Evolutionary conservation across 495 filamentous ascomycete species (phyloP).

Genomic region (Talaromyces proteolyticus): DNA sequence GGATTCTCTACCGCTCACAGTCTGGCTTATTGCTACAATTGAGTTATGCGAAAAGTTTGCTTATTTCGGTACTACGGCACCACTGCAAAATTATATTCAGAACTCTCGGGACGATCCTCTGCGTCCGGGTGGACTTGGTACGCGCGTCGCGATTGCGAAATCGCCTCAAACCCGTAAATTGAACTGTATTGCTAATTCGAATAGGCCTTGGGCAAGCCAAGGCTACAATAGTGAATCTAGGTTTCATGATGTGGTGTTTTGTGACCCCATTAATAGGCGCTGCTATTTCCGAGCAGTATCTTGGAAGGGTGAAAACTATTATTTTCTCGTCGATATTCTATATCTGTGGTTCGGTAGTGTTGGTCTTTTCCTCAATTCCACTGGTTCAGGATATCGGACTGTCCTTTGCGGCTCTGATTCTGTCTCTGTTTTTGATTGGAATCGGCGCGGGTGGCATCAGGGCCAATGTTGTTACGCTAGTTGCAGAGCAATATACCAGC

Average conservation of each 20-base stretch:
- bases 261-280: slow-evolving; percentile 63
- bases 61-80: slow-evolving; percentile 49
- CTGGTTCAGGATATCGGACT: slow-evolving; percentile 32
- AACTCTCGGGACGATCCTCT: slow-evolving; percentile 2
- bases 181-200: slow-evolving; percentile 15
- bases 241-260: slow-evolving; percentile 69
- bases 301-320: slow-evolving; percentile 69
- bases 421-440: slow-evolving; percentile 53
- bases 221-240: slow-evolving; percentile 49
- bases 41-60: slow-evolving; percentile 64
- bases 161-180: too few species aligned
- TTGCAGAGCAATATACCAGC: slow-evolving; percentile 41
- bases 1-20: slow-evolving; percentile 47
- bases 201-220: slow-evolving; percentile 47
- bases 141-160: too few species aligned
- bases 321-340: slow-evolving; percentile 42
- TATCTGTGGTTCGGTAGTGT: slow-evolving; percentile 54
- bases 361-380: slow-evolving; percentile 51
- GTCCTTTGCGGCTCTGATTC: slow-evolving; percentile 42
- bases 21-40: slow-evolving; percentile 55
- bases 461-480: slow-evolving; percentile 58
- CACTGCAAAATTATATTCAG: slow-evolving; percentile 7
- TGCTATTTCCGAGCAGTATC: slow-evolving; percentile 66
- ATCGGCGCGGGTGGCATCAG: slow-evolving; percentile 53
- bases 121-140: slow-evolving; percentile 1